phyloP scores from a whole-genome alignment of 768 basidiomycete species.

The Psilocybe tampanensis region DNA sequence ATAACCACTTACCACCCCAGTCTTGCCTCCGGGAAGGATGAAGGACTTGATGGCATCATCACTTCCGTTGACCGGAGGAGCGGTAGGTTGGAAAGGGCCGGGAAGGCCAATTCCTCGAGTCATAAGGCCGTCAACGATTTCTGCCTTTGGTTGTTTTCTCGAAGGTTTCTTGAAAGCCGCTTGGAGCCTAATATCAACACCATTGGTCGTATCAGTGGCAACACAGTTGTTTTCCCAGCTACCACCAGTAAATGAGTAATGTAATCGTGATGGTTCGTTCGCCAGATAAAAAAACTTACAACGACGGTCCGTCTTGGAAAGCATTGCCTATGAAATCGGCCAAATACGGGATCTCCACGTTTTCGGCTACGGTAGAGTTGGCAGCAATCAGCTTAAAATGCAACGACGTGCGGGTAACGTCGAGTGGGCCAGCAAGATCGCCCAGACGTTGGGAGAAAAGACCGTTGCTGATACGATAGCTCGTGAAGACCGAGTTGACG shows the following conservation, averaged over 20 bases:
- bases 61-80: constrained; percentile 47
- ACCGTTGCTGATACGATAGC: constrained; percentile 50
- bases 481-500: constrained; percentile 63
- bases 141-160: constrained; percentile 34
- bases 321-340: constrained; percentile 45
- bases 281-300: constrained; percentile 41
- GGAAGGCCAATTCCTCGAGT: constrained; percentile 48
- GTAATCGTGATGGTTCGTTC: not conserved
- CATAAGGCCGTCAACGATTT: constrained; percentile 45
- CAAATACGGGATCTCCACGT: constrained; percentile 53
- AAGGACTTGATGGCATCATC: constrained; percentile 57
- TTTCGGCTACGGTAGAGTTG: constrained; percentile 49
- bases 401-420: constrained; percentile 47
- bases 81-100: constrained; percentile 45
- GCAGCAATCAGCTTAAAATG: constrained; percentile 49
- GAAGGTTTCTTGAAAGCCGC: constrained; percentile 3
- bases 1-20: constrained; percentile 61
- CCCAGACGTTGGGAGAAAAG: constrained; percentile 62
- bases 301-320: constrained; percentile 55
- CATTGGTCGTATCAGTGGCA: constrained; percentile 34
- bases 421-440: constrained; percentile 54
- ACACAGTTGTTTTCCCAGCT: constrained; percentile 67
- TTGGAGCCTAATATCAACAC: constrained; percentile 17
- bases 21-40: constrained; percentile 55
- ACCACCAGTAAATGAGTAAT: constrained; percentile 5